Evolutionary conservation across 371 early-diverging fungal species (phyloP).

Genomic region (Mucor lusitanicus): DNA sequence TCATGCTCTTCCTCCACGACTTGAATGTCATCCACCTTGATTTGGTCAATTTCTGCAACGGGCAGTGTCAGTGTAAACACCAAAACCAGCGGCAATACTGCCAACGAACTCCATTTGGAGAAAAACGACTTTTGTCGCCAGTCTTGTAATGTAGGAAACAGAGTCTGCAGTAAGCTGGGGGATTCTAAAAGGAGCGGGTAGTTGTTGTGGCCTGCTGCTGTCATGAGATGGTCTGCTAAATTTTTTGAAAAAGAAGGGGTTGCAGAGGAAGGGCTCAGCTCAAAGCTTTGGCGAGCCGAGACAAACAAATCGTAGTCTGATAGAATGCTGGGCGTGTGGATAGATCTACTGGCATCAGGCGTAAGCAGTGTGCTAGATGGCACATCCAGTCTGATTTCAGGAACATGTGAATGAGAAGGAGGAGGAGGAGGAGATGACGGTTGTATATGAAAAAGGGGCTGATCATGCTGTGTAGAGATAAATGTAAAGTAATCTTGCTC

Average conservation of each 20-base stretch:
- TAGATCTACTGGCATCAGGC: not conserved
- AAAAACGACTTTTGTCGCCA: constrained; percentile 52
- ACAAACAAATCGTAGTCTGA: constrained; percentile 33
- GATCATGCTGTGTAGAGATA: constrained; percentile 21
- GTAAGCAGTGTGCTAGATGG: constrained; percentile 18
- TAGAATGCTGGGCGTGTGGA: constrained; percentile 15
- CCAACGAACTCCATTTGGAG: constrained; percentile 50
- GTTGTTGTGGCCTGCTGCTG: not conserved
- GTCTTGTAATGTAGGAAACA: constrained; percentile 59
- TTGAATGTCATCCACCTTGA: constrained; percentile 38
- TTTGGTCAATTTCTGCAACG: constrained; percentile 53
- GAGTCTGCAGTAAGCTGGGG: not conserved
- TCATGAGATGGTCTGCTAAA: not conserved
- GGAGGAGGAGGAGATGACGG: not conserved
- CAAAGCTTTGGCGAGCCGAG: constrained; percentile 34
- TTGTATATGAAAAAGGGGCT: constrained; percentile 2
- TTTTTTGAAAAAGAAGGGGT: constrained; percentile 1
- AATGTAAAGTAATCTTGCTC: constrained; percentile 44
- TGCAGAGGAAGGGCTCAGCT: constrained; percentile 12
- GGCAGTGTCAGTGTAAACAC: constrained; percentile 62
- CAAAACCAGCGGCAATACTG: constrained; percentile 57
- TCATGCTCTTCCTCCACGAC: constrained; percentile 15
- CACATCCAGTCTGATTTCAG: constrained; percentile 41
- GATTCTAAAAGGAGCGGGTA: not conserved
- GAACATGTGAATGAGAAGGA: constrained; percentile 22